Conservation (phyloP, 1,284 basidiomycete species). For the Trichosporon ovoides region DNA sequence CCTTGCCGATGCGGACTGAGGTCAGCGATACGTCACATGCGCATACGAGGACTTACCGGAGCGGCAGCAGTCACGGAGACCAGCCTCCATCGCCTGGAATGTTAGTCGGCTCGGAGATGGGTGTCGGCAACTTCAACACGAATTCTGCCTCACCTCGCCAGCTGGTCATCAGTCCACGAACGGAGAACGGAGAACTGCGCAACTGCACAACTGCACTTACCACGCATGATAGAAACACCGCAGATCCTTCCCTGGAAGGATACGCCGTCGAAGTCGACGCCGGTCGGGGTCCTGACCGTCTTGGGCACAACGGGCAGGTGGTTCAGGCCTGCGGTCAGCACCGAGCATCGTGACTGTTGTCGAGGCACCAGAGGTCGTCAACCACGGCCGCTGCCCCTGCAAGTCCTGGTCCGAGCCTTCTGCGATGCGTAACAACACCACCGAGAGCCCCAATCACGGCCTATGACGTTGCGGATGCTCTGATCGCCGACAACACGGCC, state of each 20-base stretch:
- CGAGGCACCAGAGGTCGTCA: background rate
- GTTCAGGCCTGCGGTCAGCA: slow-evolving; percentile 66
- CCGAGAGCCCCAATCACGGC: background rate
- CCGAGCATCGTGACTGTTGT: background rate
- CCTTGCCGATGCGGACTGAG: slow-evolving; percentile 49
- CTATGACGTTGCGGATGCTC: background rate
- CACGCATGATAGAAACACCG: slow-evolving; percentile 82
- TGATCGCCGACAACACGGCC: background rate
- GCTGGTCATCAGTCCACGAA: slow-evolving; percentile 20
- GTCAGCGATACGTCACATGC: slow-evolving; percentile 19
- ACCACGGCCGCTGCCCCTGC: no score
- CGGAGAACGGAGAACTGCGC: background rate
- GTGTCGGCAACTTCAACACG: background rate
- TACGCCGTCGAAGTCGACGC: slow-evolving; percentile 76
- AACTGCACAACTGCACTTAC: slow-evolving; percentile 23
- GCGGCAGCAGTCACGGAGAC: slow-evolving; percentile 82
- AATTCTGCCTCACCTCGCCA: slow-evolving; percentile 27
- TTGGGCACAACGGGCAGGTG: slow-evolving; percentile 86
- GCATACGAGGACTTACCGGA: slow-evolving; percentile 35
- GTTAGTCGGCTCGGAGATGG: slow-evolving; percentile 1
- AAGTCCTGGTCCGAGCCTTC: no score
- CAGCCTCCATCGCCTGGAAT: slow-evolving; percentile 84
- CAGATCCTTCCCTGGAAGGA: slow-evolving; percentile 92
- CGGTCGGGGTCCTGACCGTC: slow-evolving; percentile 59
- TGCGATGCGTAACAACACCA: background rate